Percentiles rank a stretch among this genome's conserved stretches.
These are phyloP conservation scores for Xanthoceras sorbifolium DNA, from an alignment of 345 rosid genomes.

Conservation along the genomic window DNA sequence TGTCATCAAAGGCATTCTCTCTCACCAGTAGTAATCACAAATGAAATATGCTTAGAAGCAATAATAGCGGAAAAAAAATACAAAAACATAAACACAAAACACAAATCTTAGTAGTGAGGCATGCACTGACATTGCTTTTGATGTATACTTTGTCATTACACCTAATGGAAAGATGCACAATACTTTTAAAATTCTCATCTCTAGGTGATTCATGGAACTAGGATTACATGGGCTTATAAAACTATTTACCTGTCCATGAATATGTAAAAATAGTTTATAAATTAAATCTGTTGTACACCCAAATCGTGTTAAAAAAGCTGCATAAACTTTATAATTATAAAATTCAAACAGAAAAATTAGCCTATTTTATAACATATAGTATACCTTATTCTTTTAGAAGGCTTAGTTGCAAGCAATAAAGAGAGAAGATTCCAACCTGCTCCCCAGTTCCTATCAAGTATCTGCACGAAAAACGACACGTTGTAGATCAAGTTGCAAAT, in stretches of 20 bases:
- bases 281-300: neutral
- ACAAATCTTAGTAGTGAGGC: neutral
- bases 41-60: neutral
- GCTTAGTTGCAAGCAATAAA: constrained; percentile 70
- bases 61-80: neutral
- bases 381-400: constrained; percentile 83
- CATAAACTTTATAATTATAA: constrained; percentile 4
- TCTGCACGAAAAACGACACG: constrained; percentile 43
- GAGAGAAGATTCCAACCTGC: constrained; percentile 96
- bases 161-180: neutral
- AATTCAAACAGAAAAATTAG: neutral
- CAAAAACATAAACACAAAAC: neutral
- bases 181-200: neutral
- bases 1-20: neutral
- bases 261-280: neutral
- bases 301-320: neutral
- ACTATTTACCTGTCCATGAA: neutral
- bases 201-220: neutral
- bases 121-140: neutral
- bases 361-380: constrained; percentile 1
- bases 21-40: neutral
- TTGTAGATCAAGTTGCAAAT: constrained; percentile 13
- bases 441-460: constrained; percentile 95
- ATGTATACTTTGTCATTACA: neutral
- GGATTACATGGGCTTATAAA: neutral